Evolutionary conservation across 306 rosid genomes (phyloP).

Genomic region (Fragaria iinumae): DNA sequence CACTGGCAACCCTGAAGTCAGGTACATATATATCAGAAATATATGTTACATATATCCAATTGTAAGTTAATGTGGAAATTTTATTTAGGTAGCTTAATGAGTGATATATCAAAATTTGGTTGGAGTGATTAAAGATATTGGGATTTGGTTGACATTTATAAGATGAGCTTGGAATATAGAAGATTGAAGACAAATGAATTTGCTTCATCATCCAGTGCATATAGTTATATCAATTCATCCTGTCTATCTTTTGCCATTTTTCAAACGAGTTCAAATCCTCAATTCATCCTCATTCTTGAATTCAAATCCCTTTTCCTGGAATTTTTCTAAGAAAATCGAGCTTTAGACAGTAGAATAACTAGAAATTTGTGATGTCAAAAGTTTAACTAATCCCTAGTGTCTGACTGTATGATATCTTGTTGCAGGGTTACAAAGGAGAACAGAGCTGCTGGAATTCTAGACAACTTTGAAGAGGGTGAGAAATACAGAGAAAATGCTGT

Average conservation of each 20-base stretch:
- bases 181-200: neutral
- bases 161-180: neutral
- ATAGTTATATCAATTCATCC: neutral
- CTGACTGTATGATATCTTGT: conserved; percentile 2
- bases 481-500: conserved; percentile 36
- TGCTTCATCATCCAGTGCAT: neutral
- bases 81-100: neutral
- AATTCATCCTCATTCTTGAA: neutral
- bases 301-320: neutral
- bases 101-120: neutral
- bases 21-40: conserved; percentile 33
- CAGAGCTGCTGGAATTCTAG: conserved; percentile 89
- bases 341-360: neutral
- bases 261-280: neutral
- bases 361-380: neutral
- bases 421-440: conserved; percentile 75
- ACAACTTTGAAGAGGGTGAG: conserved; percentile 59
- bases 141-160: neutral
- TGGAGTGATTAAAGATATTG: neutral
- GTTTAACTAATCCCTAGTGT: neutral
- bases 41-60: neutral
- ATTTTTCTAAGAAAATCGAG: neutral
- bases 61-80: neutral
- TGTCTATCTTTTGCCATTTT: neutral
- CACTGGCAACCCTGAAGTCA: conserved; percentile 79